phyloP scores from a whole-genome alignment of 495 filamentous ascomycete species.

The Xanthoparmelia taractica region DNA sequence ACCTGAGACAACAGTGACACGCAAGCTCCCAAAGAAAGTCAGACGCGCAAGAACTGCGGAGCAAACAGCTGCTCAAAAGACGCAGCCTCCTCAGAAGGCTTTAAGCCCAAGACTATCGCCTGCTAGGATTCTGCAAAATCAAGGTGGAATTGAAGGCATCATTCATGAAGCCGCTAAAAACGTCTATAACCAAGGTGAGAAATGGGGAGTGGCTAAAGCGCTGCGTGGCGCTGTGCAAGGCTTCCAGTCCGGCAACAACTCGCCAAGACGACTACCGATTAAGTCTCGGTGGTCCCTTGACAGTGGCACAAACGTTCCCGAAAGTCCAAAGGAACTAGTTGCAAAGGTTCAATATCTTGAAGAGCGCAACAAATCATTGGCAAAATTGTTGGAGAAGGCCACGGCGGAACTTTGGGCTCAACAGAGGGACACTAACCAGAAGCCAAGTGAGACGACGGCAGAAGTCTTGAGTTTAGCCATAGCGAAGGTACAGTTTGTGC shows the following conservation, averaged over 20 bases:
- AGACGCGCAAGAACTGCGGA: constrained; percentile 30
- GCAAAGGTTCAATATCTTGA: constrained; percentile 47
- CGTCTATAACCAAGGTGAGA: constrained; percentile 73
- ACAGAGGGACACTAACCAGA: constrained; percentile 37
- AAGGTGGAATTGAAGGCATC: constrained; percentile 63
- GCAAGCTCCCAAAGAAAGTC: constrained; percentile 30
- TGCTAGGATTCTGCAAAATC: constrained; percentile 51
- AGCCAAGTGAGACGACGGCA: constrained; percentile 30
- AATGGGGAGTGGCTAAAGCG: constrained; percentile 82
- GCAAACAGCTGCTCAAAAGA: constrained; percentile 18
- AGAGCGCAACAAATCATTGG: constrained; percentile 63
- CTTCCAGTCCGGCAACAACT: constrained; percentile 43
- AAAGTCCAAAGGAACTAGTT: constrained; percentile 23
- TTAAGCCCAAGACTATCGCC: constrained; percentile 39
- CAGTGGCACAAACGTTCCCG: constrained; percentile 25
- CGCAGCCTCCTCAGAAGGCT: constrained; percentile 25
- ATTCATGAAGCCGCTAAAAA: constrained; percentile 80
- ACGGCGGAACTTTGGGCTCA: constrained; percentile 56
- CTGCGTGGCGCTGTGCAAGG: constrained; percentile 77
- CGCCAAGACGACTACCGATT: constrained; percentile 20
- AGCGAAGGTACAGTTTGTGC: constrained; percentile 68
- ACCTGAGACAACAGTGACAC: constrained; percentile 38
- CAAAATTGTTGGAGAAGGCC: constrained; percentile 61
- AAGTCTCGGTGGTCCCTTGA: constrained; percentile 30
- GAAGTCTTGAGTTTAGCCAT: constrained; percentile 58